Evolutionary conservation across 805 yeast species (phyloP).

Genomic region (Tetrapisispora arboricola): DNA sequence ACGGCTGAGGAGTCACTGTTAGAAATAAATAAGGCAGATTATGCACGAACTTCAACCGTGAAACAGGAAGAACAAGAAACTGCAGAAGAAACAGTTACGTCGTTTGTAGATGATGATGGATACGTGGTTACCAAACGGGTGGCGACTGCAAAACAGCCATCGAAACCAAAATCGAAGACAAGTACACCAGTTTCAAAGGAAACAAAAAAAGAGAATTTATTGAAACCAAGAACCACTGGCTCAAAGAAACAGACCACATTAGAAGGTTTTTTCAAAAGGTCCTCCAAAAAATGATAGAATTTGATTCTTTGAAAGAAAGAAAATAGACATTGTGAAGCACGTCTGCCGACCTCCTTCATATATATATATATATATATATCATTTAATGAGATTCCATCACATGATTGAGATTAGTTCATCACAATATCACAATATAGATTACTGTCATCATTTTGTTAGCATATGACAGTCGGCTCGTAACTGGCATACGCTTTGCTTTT

Average conservation of each 20-base stretch:
- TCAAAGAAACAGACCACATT: constrained; percentile 24
- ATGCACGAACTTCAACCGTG: not conserved
- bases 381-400: no score
- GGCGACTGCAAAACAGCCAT: constrained; percentile 3
- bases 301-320: no score
- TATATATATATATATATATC: no score
- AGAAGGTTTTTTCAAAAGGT: constrained; percentile 24
- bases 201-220: constrained; percentile 7
- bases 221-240: constrained; percentile 5
- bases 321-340: no score
- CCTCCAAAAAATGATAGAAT: not conserved
- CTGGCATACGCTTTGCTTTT: no score
- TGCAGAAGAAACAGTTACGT: constrained; percentile 2
- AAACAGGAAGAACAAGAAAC: not conserved
- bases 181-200: constrained; percentile 4
- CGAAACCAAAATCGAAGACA: constrained; percentile 5
- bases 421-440: no score
- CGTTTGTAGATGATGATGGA: constrained; percentile 27
- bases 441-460: no score
- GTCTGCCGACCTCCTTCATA: not conserved
- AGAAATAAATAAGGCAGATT: constrained; percentile 7
- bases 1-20: constrained; percentile 26
- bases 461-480: no score
- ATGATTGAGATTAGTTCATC: no score
- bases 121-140: constrained; percentile 24